phyloP scores from a whole-genome alignment of 352 stramenopile species.

The Sclerospora graminicola region DNA sequence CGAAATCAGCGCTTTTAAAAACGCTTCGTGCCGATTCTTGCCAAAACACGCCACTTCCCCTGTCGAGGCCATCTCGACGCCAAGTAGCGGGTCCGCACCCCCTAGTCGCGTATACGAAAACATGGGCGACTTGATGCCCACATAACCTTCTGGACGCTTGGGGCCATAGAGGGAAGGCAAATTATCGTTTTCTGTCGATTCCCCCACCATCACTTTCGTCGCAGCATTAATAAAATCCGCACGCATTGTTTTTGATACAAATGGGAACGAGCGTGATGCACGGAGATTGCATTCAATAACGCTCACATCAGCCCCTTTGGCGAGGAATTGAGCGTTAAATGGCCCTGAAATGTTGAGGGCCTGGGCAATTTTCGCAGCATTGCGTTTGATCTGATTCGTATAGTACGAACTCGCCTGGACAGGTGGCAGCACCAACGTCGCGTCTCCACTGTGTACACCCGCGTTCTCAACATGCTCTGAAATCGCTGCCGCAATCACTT shows the following conservation, averaged over 20 bases:
- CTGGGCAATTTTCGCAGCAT: constrained; percentile 91
- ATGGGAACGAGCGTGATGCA: constrained; percentile 97
- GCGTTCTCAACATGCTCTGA: constrained; percentile 99
- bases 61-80: constrained; percentile 97
- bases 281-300: constrained; percentile 99
- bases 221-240: constrained; percentile 98
- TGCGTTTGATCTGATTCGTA: constrained; percentile 95
- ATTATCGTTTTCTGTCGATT: constrained; percentile 87
- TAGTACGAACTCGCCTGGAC: constrained; percentile 96
- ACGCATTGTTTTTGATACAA: constrained; percentile 98
- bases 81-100: constrained; percentile 90
- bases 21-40: constrained; percentile 92
- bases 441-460: constrained; percentile 98
- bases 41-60: constrained; percentile 98
- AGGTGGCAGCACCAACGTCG: constrained; percentile 95
- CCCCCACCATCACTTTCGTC: constrained; percentile 91
- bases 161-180: constrained; percentile 93
- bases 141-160: constrained; percentile 93
- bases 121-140: constrained; percentile 87
- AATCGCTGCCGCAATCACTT: constrained; percentile 98
- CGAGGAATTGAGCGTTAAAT: constrained; percentile 99
- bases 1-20: constrained; percentile 87
- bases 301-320: constrained; percentile 96
- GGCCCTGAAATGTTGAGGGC: constrained; percentile 96
- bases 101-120: constrained; percentile 96